Conservation (phyloP, 2,329 filamentous ascomycete species). For the Arachnomyces sp. region DNA sequence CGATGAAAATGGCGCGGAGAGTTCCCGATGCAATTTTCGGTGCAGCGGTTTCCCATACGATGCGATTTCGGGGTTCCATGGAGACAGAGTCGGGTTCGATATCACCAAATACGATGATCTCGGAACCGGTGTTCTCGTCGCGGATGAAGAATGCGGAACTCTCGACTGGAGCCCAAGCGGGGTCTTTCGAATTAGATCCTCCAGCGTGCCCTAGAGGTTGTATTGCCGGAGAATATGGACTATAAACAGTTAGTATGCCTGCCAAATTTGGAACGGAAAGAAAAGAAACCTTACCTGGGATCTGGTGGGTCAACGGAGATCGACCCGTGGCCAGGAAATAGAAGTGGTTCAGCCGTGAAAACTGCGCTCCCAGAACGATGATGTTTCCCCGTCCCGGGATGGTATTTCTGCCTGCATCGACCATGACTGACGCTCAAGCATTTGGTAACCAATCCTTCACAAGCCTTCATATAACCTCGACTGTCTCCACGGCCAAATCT, state of each 20-base stretch:
- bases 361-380: conserved; percentile 46
- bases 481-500: conserved; percentile 71
- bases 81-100: conserved; percentile 88
- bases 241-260: conserved; percentile 9
- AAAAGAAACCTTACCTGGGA: conserved; percentile 19
- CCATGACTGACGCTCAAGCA: conserved; percentile 84
- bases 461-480: conserved; percentile 79
- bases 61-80: conserved; percentile 67
- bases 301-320: conserved; percentile 26
- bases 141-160: conserved; percentile 92
- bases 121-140: conserved; percentile 58
- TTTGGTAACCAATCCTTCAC: conserved; percentile 81
- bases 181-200: conserved; percentile 12
- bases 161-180: conserved; percentile 42
- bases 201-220: conserved; percentile 14
- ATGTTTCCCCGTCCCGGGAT: conserved; percentile 41
- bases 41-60: conserved; percentile 81
- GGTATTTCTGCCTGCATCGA: conserved; percentile 67
- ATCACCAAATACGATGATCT: conserved; percentile 91
- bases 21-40: conserved; percentile 67
- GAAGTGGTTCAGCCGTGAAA: conserved; percentile 39
- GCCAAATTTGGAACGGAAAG: background rate
- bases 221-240: conserved; percentile 24
- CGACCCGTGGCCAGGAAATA: conserved; percentile 31
- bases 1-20: conserved; percentile 79